Base-by-base conservation (phyloP, 441 rosid species). In the Erodium chrysanthum region DNA sequence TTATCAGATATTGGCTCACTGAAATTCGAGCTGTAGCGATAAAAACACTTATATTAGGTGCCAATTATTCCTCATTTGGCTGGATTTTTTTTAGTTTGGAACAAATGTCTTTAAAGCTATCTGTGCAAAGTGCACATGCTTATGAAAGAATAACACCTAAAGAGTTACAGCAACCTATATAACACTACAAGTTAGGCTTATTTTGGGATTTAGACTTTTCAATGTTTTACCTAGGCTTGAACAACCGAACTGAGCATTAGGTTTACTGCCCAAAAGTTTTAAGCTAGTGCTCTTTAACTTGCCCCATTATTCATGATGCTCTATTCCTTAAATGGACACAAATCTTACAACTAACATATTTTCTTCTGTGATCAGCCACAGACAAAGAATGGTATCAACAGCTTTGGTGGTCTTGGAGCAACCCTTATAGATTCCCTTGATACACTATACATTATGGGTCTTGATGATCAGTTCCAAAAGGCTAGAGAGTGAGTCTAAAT, bases 351-450 rank as follows among this genome's bases (percentile, higher is more conserved):
- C 48, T 67, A 63, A 31, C 65, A 11, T 25, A 14, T 33, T 67
- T 71, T 27, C 70, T 65, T 76, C 37, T 5, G 42, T 70, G 46
- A 31, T 63, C 86, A 95, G 98, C 99, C 99, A 20, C 98, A 88
- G 64, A 70, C 96, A 64, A 83, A 80, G 84, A 85, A 84, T 80
- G 99, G 96, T 27, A 78, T 85, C 69, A 80, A 95, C 76, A 88
- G 95, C 85, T 95, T 95, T 77, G 99, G 98, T 74, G 98, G 98
- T 66, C 85, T 95, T 40, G 99, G 99, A 71, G 99, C 98, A 68
- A 92, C 99, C 56, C 74, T 95, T 64, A 66, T 95, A 66, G 99
- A 95, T 78, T 66, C 98, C 72, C 86, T 95, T 58, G 99, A 90
- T 75, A 92, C 98, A 10, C 82, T 95, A 74, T 90, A 83, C 73